A percentile compares a stretch with the other conserved stretches of the same genome.
These are phyloP conservation scores for Boletales sp. DNA, from an alignment of 768 basidiomycete genomes.

Conservation along the genomic window DNA sequence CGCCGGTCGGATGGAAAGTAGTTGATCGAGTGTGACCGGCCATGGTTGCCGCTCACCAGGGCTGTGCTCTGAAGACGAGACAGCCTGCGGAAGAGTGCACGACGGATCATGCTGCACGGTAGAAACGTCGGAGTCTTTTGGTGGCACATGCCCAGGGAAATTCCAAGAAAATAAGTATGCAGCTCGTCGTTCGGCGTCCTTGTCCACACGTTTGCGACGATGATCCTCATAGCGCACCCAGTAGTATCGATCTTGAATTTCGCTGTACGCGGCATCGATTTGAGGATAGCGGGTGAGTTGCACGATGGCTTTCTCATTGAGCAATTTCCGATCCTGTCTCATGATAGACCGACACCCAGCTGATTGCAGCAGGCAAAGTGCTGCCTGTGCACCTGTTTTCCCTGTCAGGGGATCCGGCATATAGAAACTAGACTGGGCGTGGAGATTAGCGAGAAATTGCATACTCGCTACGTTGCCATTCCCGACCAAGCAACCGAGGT, in stretches of 20 bases:
- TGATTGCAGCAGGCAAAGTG: constrained; percentile 33
- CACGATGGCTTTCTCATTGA: not conserved
- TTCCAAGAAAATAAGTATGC: not conserved
- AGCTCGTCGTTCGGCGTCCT: not conserved
- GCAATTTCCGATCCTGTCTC: constrained; percentile 17
- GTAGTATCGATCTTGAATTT: not conserved
- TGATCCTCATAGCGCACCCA: not conserved
- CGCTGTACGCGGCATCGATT: not conserved
- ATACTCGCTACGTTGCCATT: constrained; percentile 17
- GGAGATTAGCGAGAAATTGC: constrained; percentile 38
- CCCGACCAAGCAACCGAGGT: constrained; percentile 18
- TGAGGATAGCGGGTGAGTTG: not conserved
- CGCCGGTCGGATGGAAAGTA: not conserved
- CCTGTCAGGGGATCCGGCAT: constrained; percentile 40
- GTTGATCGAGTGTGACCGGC: not conserved
- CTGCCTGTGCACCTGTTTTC: constrained; percentile 19
- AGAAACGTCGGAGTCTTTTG: not conserved
- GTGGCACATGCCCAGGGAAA: not conserved
- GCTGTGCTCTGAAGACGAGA: too few relatives aligned
- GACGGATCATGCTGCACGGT: not conserved
- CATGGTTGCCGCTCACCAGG: not conserved
- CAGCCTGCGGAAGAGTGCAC: too few relatives aligned
- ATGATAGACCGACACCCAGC: constrained; percentile 38
- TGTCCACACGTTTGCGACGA: not conserved
- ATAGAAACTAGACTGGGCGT: constrained; percentile 37